A percentile compares a stretch with the other conserved stretches of the same genome.
Conservation (phyloP, 163 green algal genomes). For the Chlamydomonas reinhardtii region DNA sequence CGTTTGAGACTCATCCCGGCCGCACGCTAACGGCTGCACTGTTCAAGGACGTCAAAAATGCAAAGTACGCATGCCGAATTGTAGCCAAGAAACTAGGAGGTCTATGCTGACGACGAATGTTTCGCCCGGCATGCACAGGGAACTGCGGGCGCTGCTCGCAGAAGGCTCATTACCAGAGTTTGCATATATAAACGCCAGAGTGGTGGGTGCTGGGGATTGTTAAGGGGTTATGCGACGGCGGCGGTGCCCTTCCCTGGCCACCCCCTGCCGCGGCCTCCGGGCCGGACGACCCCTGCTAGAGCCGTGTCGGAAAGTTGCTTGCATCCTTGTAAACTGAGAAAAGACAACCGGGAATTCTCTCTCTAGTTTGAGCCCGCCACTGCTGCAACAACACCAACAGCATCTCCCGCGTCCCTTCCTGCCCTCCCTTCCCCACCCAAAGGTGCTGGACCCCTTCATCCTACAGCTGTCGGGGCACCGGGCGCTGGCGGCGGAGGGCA, state of each 20-base stretch:
- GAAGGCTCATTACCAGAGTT: conserved; percentile 51
- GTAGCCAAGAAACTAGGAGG: no score
- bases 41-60: conserved; percentile 71
- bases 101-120: no score
- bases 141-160: conserved; percentile 62
- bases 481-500: conserved; percentile 54
- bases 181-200: conserved; percentile 67
- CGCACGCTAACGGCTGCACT: conserved; percentile 60
- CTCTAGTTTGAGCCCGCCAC: no score
- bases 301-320: no score
- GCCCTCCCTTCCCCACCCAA: not conserved
- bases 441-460: conserved; percentile 44
- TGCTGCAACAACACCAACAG: no score
- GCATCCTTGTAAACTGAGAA: no score
- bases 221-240: no score
- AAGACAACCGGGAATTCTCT: no score
- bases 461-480: conserved; percentile 59
- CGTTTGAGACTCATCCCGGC: conserved; percentile 8
- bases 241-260: no score
- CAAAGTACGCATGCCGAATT: conserved; percentile 47
- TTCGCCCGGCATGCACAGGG: conserved; percentile 53
- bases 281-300: no score
- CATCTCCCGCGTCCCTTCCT: not conserved
- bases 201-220: conserved; percentile 15
- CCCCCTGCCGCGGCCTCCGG: no score